Conservation (phyloP, 192 early-diverging fungal genomes). For the Coemansia sp. region DNA sequence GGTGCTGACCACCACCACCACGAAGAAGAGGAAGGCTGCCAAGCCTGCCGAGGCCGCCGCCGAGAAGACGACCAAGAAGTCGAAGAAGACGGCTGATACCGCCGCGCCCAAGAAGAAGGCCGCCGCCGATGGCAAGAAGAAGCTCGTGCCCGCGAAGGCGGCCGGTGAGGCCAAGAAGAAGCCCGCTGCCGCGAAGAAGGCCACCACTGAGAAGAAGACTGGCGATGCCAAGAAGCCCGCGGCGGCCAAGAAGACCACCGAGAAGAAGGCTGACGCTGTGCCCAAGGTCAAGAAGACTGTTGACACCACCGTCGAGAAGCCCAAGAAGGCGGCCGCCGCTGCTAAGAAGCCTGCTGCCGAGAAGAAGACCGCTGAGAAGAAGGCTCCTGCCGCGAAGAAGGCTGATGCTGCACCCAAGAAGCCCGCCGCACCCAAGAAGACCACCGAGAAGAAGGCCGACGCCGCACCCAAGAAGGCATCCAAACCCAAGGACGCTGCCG, state of each 20-base stretch:
- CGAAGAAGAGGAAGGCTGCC: constrained; percentile 46
- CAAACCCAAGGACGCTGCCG: constrained; percentile 7
- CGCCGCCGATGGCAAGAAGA: constrained; percentile 19
- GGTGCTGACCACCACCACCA: constrained; percentile 21
- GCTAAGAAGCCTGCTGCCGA: constrained; percentile 4
- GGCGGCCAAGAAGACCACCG: constrained; percentile 25
- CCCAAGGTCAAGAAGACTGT: constrained; percentile 28
- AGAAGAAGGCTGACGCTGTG: constrained; percentile 29
- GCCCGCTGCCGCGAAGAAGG: constrained; percentile 23
- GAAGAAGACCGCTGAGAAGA: constrained; percentile 28
- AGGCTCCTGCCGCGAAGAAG: constrained; percentile 16
- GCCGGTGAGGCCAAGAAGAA: constrained; percentile 24
- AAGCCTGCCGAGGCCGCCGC: constrained; percentile 19
- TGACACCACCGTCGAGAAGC: constrained; percentile 13
- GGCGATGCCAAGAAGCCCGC: constrained; percentile 17
- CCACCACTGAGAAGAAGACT: constrained; percentile 24
- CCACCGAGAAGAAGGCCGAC: constrained; percentile 5
- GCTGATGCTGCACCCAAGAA: constrained; percentile 12
- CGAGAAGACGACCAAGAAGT: constrained; percentile 30
- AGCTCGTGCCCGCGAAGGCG: constrained; percentile 14
- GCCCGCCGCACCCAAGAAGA: constrained; percentile 14
- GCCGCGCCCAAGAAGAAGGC: constrained; percentile 18
- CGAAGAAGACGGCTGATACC: constrained; percentile 3
- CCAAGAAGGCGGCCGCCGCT: constrained; percentile 29
- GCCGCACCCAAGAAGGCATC: constrained; percentile 13